Percentiles rank a stretch among this genome's conserved stretches.
phyloP scores from a whole-genome alignment of 2,329 filamentous ascomycete species.

The Dryadomyces quercivorus region DNA sequence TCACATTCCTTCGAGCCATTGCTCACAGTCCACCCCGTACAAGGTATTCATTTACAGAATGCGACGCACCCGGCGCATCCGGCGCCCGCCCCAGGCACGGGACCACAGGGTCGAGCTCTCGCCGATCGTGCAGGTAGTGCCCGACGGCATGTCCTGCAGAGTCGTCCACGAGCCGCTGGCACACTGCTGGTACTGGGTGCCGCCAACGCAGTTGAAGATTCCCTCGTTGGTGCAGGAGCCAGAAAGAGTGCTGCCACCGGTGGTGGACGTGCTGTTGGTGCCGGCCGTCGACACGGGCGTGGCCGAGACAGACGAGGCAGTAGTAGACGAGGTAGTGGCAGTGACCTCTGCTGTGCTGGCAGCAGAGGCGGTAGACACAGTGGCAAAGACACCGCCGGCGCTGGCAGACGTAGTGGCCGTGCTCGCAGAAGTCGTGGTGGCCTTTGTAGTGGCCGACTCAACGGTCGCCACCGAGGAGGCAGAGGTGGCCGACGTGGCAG shows the following conservation, averaged over 20 bases:
- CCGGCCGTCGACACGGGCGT: slow-evolving; percentile 8
- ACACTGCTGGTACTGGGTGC: slow-evolving; percentile 36
- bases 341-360: slow-evolving; percentile 3
- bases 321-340: not conserved
- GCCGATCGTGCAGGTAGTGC: slow-evolving; percentile 32
- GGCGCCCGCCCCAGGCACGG: not conserved
- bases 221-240: slow-evolving; percentile 34
- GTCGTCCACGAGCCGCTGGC: slow-evolving; percentile 34
- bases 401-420: not conserved
- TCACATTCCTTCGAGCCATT: too few relatives aligned
- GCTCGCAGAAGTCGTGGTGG: not conserved
- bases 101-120: slow-evolving; percentile 15
- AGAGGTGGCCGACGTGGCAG: not conserved
- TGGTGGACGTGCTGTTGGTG: slow-evolving; percentile 13
- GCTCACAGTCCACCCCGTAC: too few relatives aligned
- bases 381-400: not conserved
- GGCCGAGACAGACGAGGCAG: slow-evolving; percentile 1
- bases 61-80: too few relatives aligned
- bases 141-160: slow-evolving; percentile 28
- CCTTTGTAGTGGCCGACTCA: not conserved
- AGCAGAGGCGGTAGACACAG: slow-evolving; percentile 5
- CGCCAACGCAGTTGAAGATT: slow-evolving; percentile 35
- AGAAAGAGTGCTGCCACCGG: slow-evolving; percentile 21
- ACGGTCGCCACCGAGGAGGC: not conserved
- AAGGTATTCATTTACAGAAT: too few relatives aligned